These are phyloP conservation scores for Xylariaceae sp. DNA, from an alignment of 2,329 filamentous ascomycete species.

Conservation along the genomic window DNA sequence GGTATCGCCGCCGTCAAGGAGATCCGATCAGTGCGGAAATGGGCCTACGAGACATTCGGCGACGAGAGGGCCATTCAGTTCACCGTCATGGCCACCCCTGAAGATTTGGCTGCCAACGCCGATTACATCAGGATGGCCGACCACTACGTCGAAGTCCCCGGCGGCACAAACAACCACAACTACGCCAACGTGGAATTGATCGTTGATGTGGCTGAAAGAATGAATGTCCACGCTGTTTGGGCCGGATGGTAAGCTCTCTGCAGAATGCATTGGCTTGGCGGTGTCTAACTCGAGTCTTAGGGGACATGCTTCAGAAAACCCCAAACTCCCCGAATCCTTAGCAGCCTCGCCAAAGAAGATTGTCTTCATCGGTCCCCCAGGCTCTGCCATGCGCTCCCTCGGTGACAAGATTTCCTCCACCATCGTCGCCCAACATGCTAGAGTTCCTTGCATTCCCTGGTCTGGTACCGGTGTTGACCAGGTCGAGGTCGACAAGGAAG, in stretches of 20 bases:
- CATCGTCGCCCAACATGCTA: conserved; percentile 95
- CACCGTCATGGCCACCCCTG: conserved; percentile 98
- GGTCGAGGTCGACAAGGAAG: conserved; percentile 72
- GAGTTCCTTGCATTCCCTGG: conserved; percentile 98
- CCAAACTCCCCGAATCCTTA: conserved; percentile 91
- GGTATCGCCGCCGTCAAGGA: conserved; percentile 99
- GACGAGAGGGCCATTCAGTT: conserved; percentile 98
- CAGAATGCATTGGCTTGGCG: not conserved
- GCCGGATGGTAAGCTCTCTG: conserved; percentile 76
- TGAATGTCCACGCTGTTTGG: conserved; percentile 98
- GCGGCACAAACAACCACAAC: conserved; percentile 99
- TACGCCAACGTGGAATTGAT: conserved; percentile 99
- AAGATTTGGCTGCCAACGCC: conserved; percentile 94
- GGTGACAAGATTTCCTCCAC: conserved; percentile 99
- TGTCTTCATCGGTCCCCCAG: conserved; percentile 96
- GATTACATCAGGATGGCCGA: conserved; percentile 99
- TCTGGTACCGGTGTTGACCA: conserved; percentile 87
- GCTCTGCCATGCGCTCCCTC: conserved; percentile 96
- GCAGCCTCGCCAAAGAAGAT: conserved; percentile 98
- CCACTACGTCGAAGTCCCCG: conserved; percentile 97
- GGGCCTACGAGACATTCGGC: conserved; percentile 99
- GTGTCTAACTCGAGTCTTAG: conserved; percentile 38
- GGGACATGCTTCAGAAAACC: conserved; percentile 98
- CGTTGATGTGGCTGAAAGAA: conserved; percentile 96
- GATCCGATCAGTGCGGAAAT: conserved; percentile 98